Conservation (phyloP, 2,329 filamentous ascomycete species). For the Penicillium sclerotigenum region DNA sequence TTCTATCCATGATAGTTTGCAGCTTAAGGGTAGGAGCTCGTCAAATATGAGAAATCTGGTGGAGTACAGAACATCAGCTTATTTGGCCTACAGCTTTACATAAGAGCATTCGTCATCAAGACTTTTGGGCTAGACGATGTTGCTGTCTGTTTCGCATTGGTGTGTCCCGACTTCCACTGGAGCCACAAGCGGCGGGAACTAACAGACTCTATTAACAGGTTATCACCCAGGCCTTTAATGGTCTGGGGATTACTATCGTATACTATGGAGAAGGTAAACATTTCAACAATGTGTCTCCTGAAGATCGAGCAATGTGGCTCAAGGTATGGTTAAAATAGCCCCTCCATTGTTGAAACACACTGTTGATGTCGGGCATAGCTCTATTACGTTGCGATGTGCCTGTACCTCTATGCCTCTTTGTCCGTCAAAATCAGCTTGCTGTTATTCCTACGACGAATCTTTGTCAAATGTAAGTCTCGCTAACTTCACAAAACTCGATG, state of each 20-base stretch:
- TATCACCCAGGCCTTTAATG: conserved; percentile 6
- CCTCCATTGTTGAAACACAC: neutral
- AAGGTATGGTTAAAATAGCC: neutral
- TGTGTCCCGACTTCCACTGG: neutral
- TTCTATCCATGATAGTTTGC: conserved; percentile 5
- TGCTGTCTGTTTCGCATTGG: conserved; percentile 7
- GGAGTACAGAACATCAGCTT: neutral
- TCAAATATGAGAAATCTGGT: too few relatives aligned
- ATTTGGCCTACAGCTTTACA: neutral
- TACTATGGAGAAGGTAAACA: conserved; percentile 8
- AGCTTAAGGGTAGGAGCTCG: conserved; percentile 1
- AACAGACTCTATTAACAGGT: neutral
- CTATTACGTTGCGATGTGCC: conserved; percentile 10
- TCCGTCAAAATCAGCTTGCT: conserved; percentile 5
- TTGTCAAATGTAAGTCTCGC: conserved; percentile 2
- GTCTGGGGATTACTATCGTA: conserved; percentile 1
- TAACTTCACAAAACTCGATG: neutral
- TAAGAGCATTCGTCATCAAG: neutral
- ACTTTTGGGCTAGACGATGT: conserved; percentile 2
- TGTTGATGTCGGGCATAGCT: neutral
- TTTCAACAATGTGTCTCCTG: neutral
- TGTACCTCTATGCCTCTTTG: conserved; percentile 6
- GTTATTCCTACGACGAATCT: conserved; percentile 6
- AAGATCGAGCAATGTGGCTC: conserved; percentile 3
- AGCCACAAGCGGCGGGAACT: neutral